Evolutionary conservation across 331 rosid species (phyloP).

Genomic region (Acacia concinna): DNA sequence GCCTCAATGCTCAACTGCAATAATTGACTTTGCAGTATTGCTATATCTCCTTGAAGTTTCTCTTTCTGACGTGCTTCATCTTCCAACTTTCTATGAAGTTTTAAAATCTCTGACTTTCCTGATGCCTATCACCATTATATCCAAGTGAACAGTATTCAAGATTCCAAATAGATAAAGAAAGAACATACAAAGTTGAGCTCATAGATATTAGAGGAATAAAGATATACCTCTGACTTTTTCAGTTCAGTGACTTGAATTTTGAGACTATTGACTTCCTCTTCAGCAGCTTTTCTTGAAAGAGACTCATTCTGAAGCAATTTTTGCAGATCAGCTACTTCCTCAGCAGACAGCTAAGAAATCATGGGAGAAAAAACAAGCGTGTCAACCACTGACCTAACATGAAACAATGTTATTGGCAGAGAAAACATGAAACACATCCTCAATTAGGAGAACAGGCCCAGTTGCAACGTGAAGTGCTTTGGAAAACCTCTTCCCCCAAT

Average conservation of each 20-base stretch:
- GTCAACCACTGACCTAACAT: conserved; percentile 27
- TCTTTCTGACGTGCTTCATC: conserved; percentile 66
- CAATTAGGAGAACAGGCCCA: conserved; percentile 4
- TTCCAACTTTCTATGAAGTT: conserved; percentile 68
- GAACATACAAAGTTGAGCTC: conserved; percentile 27
- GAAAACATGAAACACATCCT: conserved; percentile 10
- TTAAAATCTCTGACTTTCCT: conserved; percentile 68
- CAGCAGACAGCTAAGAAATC: conserved; percentile 47
- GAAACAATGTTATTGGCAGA: neutral
- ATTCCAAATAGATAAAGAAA: conserved; percentile 16
- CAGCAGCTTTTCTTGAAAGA: conserved; percentile 73
- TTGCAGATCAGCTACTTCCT: conserved; percentile 75
- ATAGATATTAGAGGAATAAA: conserved; percentile 29
- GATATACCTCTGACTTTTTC: conserved; percentile 79
- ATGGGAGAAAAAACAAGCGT: conserved; percentile 20
- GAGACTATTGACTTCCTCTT: conserved; percentile 71
- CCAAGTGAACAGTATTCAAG: conserved; percentile 33
- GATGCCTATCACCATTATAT: conserved; percentile 53
- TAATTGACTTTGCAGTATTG: conserved; percentile 78
- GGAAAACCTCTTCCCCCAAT: neutral
- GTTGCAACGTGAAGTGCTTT: conserved; percentile 10
- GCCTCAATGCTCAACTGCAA: conserved; percentile 84
- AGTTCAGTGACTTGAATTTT: conserved; percentile 67
- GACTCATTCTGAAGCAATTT: conserved; percentile 70
- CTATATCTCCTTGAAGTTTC: conserved; percentile 88